Evolutionary conservation across 257 asterid species (phyloP), one percentile per base, ranked within the genome.

Genomic region (Solanum clarkiae): DNA sequence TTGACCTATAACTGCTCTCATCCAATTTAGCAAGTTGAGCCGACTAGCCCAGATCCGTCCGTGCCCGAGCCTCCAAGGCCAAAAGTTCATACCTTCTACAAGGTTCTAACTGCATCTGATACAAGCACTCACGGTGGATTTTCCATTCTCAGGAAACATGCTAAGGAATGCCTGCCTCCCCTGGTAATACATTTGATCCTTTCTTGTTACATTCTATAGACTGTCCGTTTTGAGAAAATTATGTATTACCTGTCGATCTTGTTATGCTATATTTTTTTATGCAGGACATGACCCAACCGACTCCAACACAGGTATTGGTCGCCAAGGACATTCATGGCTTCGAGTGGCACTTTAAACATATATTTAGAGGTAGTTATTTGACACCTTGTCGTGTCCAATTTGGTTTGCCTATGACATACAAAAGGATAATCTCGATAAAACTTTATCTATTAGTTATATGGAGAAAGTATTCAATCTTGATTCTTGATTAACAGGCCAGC

Each of bases 301-400:
- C 91, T 63, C 98, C 98, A 5, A 87, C 94, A 0, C 98, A 94
- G 84, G 97, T 90, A 83, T 90, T 94, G 87, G 80, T 90, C 0
- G 94, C 98, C 80, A 91, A 90, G 88, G 98, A 94, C 89, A 91
- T 94, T 53, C 98, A 93, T 83, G 95, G 94, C 49, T 82, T 77
- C 56, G 90, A 92, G 80, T 94, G 97, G 98, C 95, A 84, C 65
- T 93, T 94, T 90, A 94, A 94, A 90, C 98, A 94, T 88, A 94
- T 93, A 84, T 92, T 93, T 85, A 89, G 98, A 90, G 98, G 98
- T 93, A 83, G 65, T 60, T 42, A 74, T 79, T 47, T 10, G 80
- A 70, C 54, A 40, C 24, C 79, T 70, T 1, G 10, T 70, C 5
- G 54, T 70, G 53, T 70, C 80, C 80, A 5, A 36, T 70, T 70